phyloP scores from a whole-genome alignment of 2,329 filamentous ascomycete genomes.

The Cytospora schulzeri region DNA sequence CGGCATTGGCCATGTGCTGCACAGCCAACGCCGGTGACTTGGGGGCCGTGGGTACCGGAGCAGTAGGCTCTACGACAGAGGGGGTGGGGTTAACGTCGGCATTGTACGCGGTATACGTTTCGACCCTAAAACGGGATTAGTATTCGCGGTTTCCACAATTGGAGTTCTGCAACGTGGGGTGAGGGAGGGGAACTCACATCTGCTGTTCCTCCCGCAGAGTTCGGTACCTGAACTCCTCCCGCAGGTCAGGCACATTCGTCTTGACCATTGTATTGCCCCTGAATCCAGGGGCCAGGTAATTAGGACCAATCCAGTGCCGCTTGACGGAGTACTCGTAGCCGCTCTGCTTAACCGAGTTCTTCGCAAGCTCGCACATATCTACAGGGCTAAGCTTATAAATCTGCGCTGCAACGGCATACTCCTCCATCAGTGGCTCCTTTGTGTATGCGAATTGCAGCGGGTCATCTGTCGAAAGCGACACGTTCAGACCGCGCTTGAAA shows the following conservation, averaged over 20 bases:
- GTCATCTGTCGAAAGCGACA: slow-evolving; percentile 94
- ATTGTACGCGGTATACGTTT: slow-evolving; percentile 46
- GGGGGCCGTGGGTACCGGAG: slow-evolving; percentile 16
- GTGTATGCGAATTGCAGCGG: slow-evolving; percentile 98
- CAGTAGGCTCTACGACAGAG: slow-evolving; percentile 6
- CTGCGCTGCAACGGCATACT: slow-evolving; percentile 96
- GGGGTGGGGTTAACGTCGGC: slow-evolving; percentile 21
- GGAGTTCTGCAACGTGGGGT: not conserved
- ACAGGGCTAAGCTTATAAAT: slow-evolving; percentile 97
- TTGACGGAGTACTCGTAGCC: slow-evolving; percentile 91
- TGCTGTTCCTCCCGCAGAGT: slow-evolving; percentile 81
- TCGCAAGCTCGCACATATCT: slow-evolving; percentile 97
- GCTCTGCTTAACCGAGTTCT: slow-evolving; percentile 92
- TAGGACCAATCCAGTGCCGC: slow-evolving; percentile 83
- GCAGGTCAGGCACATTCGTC: slow-evolving; percentile 92
- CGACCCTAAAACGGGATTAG: slow-evolving; percentile 39
- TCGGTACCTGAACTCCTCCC: slow-evolving; percentile 86
- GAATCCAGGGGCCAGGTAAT: slow-evolving; percentile 77
- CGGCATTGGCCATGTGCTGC: slow-evolving; percentile 27
- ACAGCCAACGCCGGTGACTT: slow-evolving; percentile 32
- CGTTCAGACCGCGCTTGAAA: slow-evolving; percentile 91
- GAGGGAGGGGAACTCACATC: slow-evolving; percentile 74
- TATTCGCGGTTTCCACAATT: not conserved
- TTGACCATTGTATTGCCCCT: slow-evolving; percentile 91
- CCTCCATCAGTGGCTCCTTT: slow-evolving; percentile 96